A percentile compares a stretch with the other conserved stretches of the same genome.
phyloP scores from a whole-genome alignment of 805 yeast species.

The Saturnispora mendoncae region DNA sequence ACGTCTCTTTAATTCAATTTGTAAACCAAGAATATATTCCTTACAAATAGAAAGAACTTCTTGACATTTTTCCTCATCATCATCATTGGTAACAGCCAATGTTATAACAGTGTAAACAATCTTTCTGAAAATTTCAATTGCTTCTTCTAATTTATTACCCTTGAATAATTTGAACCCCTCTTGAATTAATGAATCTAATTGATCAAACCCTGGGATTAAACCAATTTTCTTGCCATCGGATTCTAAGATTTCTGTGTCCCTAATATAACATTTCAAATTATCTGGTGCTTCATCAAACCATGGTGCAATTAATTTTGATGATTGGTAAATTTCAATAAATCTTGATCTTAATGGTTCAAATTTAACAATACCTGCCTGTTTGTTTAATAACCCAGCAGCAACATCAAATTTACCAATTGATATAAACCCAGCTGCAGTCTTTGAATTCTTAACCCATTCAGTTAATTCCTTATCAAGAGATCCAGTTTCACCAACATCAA shows the following conservation, averaged over 20 bases:
- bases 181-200: slow-evolving; percentile 49
- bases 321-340: slow-evolving; percentile 75
- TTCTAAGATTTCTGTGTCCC: slow-evolving; percentile 56
- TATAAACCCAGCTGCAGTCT: slow-evolving; percentile 82
- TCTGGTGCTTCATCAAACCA: slow-evolving; percentile 48
- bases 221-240: slow-evolving; percentile 48
- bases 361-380: slow-evolving; percentile 78
- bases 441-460: slow-evolving; percentile 81
- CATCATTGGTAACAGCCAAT: slow-evolving; percentile 59
- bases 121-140: slow-evolving; percentile 70
- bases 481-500: slow-evolving; percentile 19
- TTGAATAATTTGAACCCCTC: slow-evolving; percentile 79
- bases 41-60: slow-evolving; percentile 67
- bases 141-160: slow-evolving; percentile 72
- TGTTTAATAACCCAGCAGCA: slow-evolving; percentile 85
- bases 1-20: slow-evolving; percentile 87
- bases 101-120: slow-evolving; percentile 70
- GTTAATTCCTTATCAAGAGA: slow-evolving; percentile 50
- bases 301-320: slow-evolving; percentile 67
- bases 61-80: slow-evolving; percentile 66
- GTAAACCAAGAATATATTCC: slow-evolving; percentile 86
- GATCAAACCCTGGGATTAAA: slow-evolving; percentile 62
- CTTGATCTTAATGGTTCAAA: slow-evolving; percentile 82
- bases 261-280: slow-evolving; percentile 57
- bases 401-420: slow-evolving; percentile 96